Base-by-base conservation (phyloP, 1,139 yeast genomes). In the Lizanozyma gosingica region DNA sequence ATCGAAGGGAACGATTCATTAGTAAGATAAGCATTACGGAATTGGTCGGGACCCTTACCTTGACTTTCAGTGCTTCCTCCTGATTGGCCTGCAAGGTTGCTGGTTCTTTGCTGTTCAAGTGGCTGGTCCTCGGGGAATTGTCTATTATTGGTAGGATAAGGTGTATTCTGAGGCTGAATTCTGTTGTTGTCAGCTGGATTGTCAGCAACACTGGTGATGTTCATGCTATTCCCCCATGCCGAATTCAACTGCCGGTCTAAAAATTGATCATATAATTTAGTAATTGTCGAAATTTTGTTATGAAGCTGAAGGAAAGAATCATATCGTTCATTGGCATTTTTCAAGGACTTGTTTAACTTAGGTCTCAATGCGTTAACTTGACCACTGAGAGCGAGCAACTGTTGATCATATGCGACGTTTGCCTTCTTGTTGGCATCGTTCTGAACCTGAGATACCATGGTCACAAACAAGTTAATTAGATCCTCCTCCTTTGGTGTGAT, bases 271-370 rank as follows among this genome's bases (percentile, higher is more conserved):
- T 92, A 92, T 38, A 83, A 70, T 45, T 84, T 71, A 52, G 83
- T 76, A 29, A 88, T 83, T 2, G 94, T 83, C 39, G 85, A 80
- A 41, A 92, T 73, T 54, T 92, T 87, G 37, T 85, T 79, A 59
- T 86, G 88, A 74, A 87, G 70, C 43, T 85, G 92, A 47, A 85
- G 76, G 45, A 83, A 74, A 17, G 65, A 60, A 43, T 86, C 94
- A 51, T 88, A 79, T 53, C 79, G 82, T 39, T 76, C 74, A 33
- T 79, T 73, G 1, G 90, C 69, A 14, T 73, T 74, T 35, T 81
- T 73, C 39, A 88, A 63, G 14, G 86, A 76, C 33, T 73, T 68
- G 42, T 83, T 83, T 34, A 90, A 63, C 51, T 83, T 86, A 2
- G 97, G 95, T 46, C 85, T 81, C 41, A 86, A 59, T 16, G 76